Evolutionary conservation across 2,329 filamentous ascomycete genomes (phyloP).

Genomic region (Phyllosticta ampelicida): DNA sequence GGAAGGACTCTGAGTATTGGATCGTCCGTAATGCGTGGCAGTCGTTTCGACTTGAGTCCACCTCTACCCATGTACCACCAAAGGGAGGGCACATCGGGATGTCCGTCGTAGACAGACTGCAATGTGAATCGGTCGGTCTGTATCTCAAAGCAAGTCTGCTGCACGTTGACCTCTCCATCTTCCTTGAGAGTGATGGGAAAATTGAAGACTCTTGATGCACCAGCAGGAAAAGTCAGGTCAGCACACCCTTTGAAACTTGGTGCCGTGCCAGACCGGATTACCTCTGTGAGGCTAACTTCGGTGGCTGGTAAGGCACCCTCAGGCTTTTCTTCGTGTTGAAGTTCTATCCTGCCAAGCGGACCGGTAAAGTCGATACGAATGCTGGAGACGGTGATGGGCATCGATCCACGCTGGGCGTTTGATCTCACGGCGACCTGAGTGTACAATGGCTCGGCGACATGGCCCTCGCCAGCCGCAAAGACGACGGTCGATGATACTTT

Average conservation of each 20-base stretch:
- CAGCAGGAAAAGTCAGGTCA: constrained; percentile 56
- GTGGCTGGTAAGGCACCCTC: constrained; percentile 6
- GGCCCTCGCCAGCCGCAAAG: constrained; percentile 44
- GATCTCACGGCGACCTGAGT: constrained; percentile 46
- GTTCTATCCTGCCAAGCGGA: constrained; percentile 23
- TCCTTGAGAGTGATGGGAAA: constrained; percentile 67
- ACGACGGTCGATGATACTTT: constrained; percentile 41
- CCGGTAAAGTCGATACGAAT: constrained; percentile 45
- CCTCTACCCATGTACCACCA: constrained; percentile 26
- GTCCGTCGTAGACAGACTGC: constrained; percentile 48
- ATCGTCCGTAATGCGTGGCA: constrained; percentile 26
- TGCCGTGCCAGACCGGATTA: neutral
- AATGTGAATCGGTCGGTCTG: constrained; percentile 56
- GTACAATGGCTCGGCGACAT: constrained; percentile 48
- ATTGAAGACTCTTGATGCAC: constrained; percentile 58
- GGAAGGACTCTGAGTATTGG: constrained; percentile 62
- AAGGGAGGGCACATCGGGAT: constrained; percentile 15
- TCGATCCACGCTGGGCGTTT: constrained; percentile 33
- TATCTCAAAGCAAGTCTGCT: constrained; percentile 53
- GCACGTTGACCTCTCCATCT: constrained; percentile 62
- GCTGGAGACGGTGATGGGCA: constrained; percentile 38
- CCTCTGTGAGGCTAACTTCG: constrained; percentile 3
- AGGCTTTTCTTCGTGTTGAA: constrained; percentile 19
- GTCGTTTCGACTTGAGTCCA: constrained; percentile 19
- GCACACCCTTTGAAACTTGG: constrained; percentile 44